Evolutionary conservation across 345 rosid genomes (phyloP).

Genomic region (Eucalyptus sp.): DNA sequence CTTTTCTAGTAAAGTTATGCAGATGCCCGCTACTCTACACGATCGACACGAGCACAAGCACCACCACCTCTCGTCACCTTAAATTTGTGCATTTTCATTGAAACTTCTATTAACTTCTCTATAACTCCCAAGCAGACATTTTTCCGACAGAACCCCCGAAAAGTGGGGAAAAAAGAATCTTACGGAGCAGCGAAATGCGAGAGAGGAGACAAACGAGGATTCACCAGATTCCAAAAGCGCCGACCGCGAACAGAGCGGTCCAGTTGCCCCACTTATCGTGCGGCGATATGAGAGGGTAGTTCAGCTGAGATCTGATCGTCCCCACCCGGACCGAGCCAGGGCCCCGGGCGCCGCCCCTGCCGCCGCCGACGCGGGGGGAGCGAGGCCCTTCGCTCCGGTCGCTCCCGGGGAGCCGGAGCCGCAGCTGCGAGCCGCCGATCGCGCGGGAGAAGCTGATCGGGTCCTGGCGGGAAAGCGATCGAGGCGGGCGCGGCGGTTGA

Average conservation of each 20-base stretch:
- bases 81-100: neutral
- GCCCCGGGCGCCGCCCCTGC: neutral
- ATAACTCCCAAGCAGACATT: neutral
- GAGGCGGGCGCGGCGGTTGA: neutral
- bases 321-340: neutral
- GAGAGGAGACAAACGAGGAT: neutral
- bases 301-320: slow-evolving; percentile 12
- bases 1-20: neutral
- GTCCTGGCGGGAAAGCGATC: neutral
- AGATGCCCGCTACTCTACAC: neutral
- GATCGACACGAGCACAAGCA: neutral
- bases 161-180: neutral
- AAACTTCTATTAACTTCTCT: neutral
- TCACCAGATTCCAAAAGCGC: slow-evolving; percentile 83
- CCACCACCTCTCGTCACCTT: neutral
- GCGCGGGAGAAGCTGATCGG: neutral
- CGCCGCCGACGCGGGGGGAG: neutral
- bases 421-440: neutral
- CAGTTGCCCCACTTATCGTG: slow-evolving; percentile 73
- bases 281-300: slow-evolving; percentile 48
- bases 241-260: slow-evolving; percentile 70
- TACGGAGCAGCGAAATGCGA: neutral
- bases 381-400: neutral
- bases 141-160: neutral
- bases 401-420: neutral